Base-by-base conservation (phyloP, 2,329 filamentous ascomycete genomes). In the Exophiala dermatitidis region DNA sequence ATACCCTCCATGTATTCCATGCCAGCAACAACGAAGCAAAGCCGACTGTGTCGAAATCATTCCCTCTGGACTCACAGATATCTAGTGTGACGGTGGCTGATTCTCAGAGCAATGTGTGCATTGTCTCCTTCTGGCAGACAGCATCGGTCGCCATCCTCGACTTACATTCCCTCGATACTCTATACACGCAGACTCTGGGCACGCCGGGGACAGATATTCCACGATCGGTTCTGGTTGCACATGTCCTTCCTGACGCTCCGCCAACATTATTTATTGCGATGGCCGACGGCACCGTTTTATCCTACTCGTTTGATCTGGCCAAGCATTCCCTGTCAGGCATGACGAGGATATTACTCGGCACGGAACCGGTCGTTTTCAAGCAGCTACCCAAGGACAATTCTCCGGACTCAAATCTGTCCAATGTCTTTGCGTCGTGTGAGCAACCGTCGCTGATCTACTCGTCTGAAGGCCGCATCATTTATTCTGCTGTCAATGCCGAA, bases 391-490 rank as follows among this genome's bases (percentile, higher is more conserved):
- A 84, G 47, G 50, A 57, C 44, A 43, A 26, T 29, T 42, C 42
- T 19, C 29, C 32, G 5, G 75, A 75, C 0, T 74, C 84, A 48
- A 76, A 79, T 0, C 72, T 88, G 0, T 86, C 79, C 66, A 94
- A 87, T 62, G 84, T 98, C 0, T 95, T 98, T 67, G 89, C 90
- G 0, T 95, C 89, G 0, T 95, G 90, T 53, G 93, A 98, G 64
- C 89, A 96, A 65, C 88, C 93, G 0, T 96, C 88, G 59, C 72
- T 98, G 50, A 95, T 98, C 46, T 96, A 98, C 66, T 87, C 86
- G 5, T 83, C 84, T 0, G 90, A 96, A 66, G 88, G 87, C 0
- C 81, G 90, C 26, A 85, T 96, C 38, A 83, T 95, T 0, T 98
- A 94, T 71, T 95, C 90, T 3, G 90, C 93, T 1, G 88, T 96